phyloP scores from a whole-genome alignment of 1,139 yeast genomes.

The Candida anutae region DNA sequence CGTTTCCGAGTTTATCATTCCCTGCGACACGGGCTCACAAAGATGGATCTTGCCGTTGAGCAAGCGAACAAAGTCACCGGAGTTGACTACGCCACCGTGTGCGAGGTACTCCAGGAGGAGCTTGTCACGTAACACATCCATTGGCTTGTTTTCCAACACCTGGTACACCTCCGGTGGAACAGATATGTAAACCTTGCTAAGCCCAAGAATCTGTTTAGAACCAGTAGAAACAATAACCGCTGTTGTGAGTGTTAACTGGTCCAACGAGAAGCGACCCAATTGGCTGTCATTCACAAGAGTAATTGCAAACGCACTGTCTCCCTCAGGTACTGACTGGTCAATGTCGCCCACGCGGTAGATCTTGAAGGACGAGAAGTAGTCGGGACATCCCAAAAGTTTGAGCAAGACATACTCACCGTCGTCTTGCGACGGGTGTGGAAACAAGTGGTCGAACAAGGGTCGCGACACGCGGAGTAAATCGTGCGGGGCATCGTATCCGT shows the following conservation, averaged over 20 bases:
- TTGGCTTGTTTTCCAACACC: conserved; percentile 22
- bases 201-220: conserved; percentile 18
- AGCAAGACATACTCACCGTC: conserved; percentile 20
- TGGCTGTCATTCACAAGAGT: conserved; percentile 32
- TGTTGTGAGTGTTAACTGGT: conserved; percentile 26
- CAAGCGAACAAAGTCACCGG: conserved; percentile 27
- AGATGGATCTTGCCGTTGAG: conserved; percentile 46
- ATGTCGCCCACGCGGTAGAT: conserved; percentile 30
- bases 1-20: conserved; percentile 37
- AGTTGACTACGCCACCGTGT: conserved; percentile 25
- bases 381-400: conserved; percentile 40
- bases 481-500: conserved; percentile 6
- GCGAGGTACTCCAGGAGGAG: conserved; percentile 19
- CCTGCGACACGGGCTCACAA: conserved; percentile 73
- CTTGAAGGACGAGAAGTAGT: conserved; percentile 26
- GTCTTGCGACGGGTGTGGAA: conserved; percentile 15
- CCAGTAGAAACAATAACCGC: conserved; percentile 27
- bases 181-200: conserved; percentile 28
- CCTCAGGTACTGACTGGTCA: no score
- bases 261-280: conserved; percentile 16
- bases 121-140: conserved; percentile 19
- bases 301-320: conserved; percentile 15
- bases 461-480: conserved; percentile 28
- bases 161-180: conserved; percentile 40
- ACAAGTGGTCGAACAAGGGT: conserved; percentile 26